phyloP scores from a whole-genome alignment of 192 early-diverging fungal genomes.

The Backusella tarrabulga region DNA sequence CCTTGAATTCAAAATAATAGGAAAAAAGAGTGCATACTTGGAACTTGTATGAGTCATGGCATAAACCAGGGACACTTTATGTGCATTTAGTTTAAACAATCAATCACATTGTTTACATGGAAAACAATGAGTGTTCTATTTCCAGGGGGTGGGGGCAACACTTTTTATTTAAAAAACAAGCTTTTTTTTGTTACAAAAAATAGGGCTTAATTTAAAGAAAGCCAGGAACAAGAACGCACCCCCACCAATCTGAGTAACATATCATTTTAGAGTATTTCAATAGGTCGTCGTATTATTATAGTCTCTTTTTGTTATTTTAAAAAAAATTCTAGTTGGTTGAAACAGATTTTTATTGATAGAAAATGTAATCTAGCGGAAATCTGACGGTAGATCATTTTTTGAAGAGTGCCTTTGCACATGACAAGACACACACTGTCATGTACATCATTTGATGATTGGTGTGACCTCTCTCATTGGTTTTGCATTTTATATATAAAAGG shows the following conservation, averaged over 20 bases:
- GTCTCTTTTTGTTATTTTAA: neutral
- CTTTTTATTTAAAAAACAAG: neutral
- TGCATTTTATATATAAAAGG: neutral
- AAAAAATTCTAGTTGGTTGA: neutral
- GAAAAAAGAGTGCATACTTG: neutral
- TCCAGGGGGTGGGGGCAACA: neutral
- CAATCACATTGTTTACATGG: neutral
- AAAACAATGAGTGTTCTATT: neutral
- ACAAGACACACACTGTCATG: neutral
- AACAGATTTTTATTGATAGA: neutral
- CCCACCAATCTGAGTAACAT: slow-evolving; percentile 3
- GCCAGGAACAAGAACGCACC: neutral
- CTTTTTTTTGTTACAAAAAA: neutral
- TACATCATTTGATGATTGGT: neutral
- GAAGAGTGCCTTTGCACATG: neutral
- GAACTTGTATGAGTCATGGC: neutral
- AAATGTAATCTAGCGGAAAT: neutral
- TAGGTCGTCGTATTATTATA: neutral
- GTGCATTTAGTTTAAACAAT: neutral
- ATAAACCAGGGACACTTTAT: neutral
- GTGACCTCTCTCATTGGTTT: neutral
- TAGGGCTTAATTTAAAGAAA: neutral
- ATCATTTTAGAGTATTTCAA: neutral
- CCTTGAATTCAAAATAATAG: neutral
- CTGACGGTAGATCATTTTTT: neutral